Base-by-base conservation (phyloP, 306 rosid species). In the Cucurbita moschata region DNA sequence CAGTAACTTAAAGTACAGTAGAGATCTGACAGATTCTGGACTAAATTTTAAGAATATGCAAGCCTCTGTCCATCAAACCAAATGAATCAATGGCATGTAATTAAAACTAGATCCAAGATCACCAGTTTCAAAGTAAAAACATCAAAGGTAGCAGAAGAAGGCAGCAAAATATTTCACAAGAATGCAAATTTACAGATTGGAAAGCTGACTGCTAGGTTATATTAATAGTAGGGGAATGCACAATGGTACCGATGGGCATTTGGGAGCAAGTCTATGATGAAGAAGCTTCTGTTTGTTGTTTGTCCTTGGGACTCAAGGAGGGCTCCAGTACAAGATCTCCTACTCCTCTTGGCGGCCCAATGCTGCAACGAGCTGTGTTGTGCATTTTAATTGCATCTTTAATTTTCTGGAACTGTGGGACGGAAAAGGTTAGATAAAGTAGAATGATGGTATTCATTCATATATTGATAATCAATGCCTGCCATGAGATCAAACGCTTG, bases 361-460 rank as follows among this genome's bases (percentile, higher is more conserved):
- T 95, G 87, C 97, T 95, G 96, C 97, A 91, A 52, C 99, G 87
- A 75, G 87, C 97, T 19, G 99, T 95, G 87, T 84, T 95, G 83
- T 95, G 99, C 57, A 71, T 84, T 84, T 71, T 52, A 54, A 95
- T 86, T 58, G 99, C 97, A 57, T 95, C 99, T 87, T 91, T 95
- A 82, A 95, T 83, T 80, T 88, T 95, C 86, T 95, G 99, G 81
- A 95, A 89, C 99, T 95, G 96, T 71, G 67, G 37, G 53, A 55
- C 12, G 54, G 7, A 18, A 73, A 56, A 14, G 19, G 30, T 73
- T 56, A 13, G 40, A 21, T n/a, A 53, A 9, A 5, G 35, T 6
- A 42, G 47, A 63, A n/a, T n/a, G 42, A 5, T 60, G 35, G 35
- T 30, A 30, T 30, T 30, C 35, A 0, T 30, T 30, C 35, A 30